A percentile compares a stretch with the other conserved stretches of the same genome.
These are phyloP conservation scores for Nepenthes mirabilis DNA, from an alignment of 148 eudicot species.

Conservation along the genomic window DNA sequence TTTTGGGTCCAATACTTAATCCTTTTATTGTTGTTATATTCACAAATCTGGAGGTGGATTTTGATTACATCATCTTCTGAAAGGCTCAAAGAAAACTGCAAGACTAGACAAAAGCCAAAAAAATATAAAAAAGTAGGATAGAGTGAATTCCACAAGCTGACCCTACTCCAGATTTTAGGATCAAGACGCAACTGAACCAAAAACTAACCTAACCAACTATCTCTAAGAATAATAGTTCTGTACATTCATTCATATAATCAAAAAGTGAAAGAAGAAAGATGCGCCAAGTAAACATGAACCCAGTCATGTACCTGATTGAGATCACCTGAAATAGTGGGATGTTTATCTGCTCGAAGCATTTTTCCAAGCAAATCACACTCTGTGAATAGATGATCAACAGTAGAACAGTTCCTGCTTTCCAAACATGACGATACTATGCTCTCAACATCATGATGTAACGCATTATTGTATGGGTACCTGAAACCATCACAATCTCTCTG, in stretches of 20 bases:
- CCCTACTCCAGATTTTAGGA: no score
- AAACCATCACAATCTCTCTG: conserved; percentile 5
- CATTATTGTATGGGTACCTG: conserved; percentile 93
- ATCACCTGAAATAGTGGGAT: conserved; percentile 43
- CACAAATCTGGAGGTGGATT: no score
- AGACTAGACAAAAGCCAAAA: no score
- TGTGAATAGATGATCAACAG: conserved; percentile 51
- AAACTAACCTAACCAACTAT: no score
- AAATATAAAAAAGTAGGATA: no score
- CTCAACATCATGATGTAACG: conserved; percentile 94
- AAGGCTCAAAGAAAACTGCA: no score
- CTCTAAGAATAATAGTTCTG: no score
- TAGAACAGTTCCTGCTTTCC: conserved; percentile 53
- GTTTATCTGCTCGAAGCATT: conserved; percentile 62
- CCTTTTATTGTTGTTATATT: no score
- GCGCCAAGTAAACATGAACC: background rate
- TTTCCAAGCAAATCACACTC: conserved; percentile 58
- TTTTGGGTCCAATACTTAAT: no score
- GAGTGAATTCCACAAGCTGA: no score
- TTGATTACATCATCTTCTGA: no score
- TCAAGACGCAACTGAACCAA: no score
- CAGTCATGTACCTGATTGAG: conserved; percentile 31
- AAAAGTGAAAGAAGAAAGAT: background rate
- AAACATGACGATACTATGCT: conserved; percentile 75
- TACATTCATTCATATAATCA: background rate